Conservation (phyloP, 2,329 filamentous ascomycete species). For the Graphilbum ipis-grandicollis region DNA sequence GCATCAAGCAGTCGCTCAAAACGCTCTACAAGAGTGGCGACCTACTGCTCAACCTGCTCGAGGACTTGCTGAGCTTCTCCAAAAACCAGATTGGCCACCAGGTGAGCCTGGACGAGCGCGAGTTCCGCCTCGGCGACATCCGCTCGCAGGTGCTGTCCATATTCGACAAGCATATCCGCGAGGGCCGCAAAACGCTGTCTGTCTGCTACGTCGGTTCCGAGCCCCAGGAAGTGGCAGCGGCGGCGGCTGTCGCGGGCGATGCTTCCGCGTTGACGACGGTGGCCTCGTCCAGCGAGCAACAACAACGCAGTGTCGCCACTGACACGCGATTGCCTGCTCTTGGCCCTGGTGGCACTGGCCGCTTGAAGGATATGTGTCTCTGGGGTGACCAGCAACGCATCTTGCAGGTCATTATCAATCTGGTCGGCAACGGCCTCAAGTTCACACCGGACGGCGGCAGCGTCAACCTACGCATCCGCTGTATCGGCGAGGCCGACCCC, state of each 20-base stretch:
- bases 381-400: constrained; percentile 91
- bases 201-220: constrained; percentile 51
- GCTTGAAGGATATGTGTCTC: constrained; percentile 69
- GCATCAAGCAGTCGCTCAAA: constrained; percentile 68
- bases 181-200: constrained; percentile 56
- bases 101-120: constrained; percentile 63
- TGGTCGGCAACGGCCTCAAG: constrained; percentile 83
- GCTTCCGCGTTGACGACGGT: not conserved
- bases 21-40: constrained; percentile 84
- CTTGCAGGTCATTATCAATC: constrained; percentile 80
- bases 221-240: not conserved
- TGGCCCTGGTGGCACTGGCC: constrained; percentile 47
- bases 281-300: not conserved
- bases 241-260: not conserved
- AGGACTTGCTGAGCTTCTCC: constrained; percentile 80
- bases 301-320: not conserved
- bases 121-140: constrained; percentile 73
- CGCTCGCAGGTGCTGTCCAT: constrained; percentile 69
- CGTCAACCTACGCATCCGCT: constrained; percentile 61
- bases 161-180: constrained; percentile 77
- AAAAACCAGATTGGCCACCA: constrained; percentile 89
- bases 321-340: constrained; percentile 34
- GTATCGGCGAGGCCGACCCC: constrained; percentile 40
- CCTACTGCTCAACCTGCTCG: constrained; percentile 66
- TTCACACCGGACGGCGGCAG: constrained; percentile 67